Evolutionary conservation across 2,329 filamentous ascomycete species (phyloP).

Genomic region (Aureobasidium sp.): DNA sequence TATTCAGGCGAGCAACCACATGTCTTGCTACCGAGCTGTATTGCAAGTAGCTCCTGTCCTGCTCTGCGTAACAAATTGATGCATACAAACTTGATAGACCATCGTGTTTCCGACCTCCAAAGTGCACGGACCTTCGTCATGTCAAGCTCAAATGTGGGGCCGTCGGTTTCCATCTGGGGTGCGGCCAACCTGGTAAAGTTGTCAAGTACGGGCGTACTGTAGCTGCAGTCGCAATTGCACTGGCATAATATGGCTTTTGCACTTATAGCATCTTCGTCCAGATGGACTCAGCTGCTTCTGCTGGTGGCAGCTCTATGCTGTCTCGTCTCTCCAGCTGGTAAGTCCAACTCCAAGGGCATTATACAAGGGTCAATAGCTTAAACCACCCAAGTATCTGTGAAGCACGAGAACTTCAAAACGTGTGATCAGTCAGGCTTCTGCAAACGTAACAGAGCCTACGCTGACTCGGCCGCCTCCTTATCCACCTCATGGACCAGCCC

Average conservation of each 20-base stretch:
- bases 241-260: slow-evolving; percentile 3
- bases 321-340: slow-evolving; percentile 60
- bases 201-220: neutral
- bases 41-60: too few species aligned
- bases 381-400: slow-evolving; percentile 58
- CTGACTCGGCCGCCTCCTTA: slow-evolving; percentile 61
- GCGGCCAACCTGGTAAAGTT: neutral
- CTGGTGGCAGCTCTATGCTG: slow-evolving; percentile 53
- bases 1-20: too few species aligned
- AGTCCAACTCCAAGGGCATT: slow-evolving; percentile 24
- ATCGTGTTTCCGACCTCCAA: too few species aligned
- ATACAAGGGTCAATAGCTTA: neutral
- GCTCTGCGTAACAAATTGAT: too few species aligned
- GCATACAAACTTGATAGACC: too few species aligned
- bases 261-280: slow-evolving; percentile 40
- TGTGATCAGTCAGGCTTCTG: slow-evolving; percentile 96
- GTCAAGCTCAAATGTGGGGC: too few species aligned
- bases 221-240: neutral
- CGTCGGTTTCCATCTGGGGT: neutral
- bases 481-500: slow-evolving; percentile 69
- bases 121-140: too few species aligned
- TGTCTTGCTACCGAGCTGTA: too few species aligned
- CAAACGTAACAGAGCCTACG: slow-evolving; percentile 85
- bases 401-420: slow-evolving; percentile 95
- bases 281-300: slow-evolving; percentile 60